Base-by-base conservation (phyloP, 306 rosid genomes). In the Fragaria iinumae region DNA sequence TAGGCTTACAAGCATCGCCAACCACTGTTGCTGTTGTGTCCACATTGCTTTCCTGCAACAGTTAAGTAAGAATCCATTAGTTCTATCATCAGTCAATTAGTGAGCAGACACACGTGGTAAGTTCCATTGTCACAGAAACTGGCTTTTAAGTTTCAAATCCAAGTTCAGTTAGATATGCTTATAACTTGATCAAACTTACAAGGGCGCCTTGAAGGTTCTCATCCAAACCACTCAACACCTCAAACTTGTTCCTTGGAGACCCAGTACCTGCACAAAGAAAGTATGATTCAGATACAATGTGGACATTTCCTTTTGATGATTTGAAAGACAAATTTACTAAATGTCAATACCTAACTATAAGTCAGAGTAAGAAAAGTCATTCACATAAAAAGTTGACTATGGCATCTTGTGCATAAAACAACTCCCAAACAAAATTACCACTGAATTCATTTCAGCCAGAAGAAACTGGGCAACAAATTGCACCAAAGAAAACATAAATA, bases 21-120 rank as follows among this genome's bases (percentile, higher is more conserved):
- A 67, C 73, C 80, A 75, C 72, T 23, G 73, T 79, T 74, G 67
- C 71, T 71, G 81, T 76, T 25, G 68, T 78, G 74, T 76, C 76
- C 80, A 77, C 91, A 67, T 77, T 79, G 49, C 21, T 67, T n/a
- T 86, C 94, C 98, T 93, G 96, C 84, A 87, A 78, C 62, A 78
- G 70, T 36, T 79, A 17, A 55, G 76, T 66, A 52, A 49, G 72
- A 59, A 60, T 71, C 56, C 72, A 79, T 75, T 44, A 81, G 73
- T 56, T 76, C 57, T 76, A 65, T 13, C 34, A 16, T 62, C 75
- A 86, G 80, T 57, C 48, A 59, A 23, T 47, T 60, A 49, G 60
- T 36, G 44, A 27, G 72, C 69, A 68, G 39, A 3, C n/a, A 25
- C 8, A 64, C 32, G 68, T 16, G 18, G 13, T 4, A 72, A 27